Base-by-base conservation (phyloP, 768 basidiomycete genomes). In the Boletus rubescentipes region DNA sequence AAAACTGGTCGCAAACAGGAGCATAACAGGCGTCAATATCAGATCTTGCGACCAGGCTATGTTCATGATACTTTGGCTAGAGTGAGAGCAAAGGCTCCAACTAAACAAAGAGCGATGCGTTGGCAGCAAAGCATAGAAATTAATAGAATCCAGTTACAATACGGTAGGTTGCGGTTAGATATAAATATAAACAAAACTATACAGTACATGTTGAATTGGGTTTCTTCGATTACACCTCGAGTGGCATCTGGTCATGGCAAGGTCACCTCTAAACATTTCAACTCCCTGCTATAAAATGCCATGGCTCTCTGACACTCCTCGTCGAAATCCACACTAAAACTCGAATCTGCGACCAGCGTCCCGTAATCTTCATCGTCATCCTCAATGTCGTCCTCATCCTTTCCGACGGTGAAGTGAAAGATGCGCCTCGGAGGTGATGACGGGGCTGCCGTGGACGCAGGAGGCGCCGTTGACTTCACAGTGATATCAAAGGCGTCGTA, bases 301-400 rank as follows among this genome's bases (percentile, higher is more conserved):
- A 66, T 9, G 0, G 68, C 66, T 20, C 68, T 57, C 32, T 59
- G 47, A 36, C 63, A 72, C 29, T 64, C 69, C 10, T 64, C 55
- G 38, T 70, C 58, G 15, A 69, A 61, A 31, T 59, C 51, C 23
- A 38, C 32, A n/a, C 10, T 53, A 43, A 63, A 69, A 3, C 39
- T 53, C 1, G 66, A 46, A 35, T 65, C 41, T 5, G 54, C 9
- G 23, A 69, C 16, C 10, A 57, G 26, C 3, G 43, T 61, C 14
- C 69, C 69, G 9, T 72, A 71, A 38, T 72, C 67, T 4, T 60
- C 66, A 2, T 71, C 65, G 12, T 64, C 64, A 3, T 70, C 68
- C 0, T 60, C 53, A 3, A 40, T 54, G 2, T 66, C 53, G 7
- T 62, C 57, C 8, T 65, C 54, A 3, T 56, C 59, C 9, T 61